Conservation (phyloP, 805 yeast genomes). For the Tetrapisispora pingtungensis region DNA sequence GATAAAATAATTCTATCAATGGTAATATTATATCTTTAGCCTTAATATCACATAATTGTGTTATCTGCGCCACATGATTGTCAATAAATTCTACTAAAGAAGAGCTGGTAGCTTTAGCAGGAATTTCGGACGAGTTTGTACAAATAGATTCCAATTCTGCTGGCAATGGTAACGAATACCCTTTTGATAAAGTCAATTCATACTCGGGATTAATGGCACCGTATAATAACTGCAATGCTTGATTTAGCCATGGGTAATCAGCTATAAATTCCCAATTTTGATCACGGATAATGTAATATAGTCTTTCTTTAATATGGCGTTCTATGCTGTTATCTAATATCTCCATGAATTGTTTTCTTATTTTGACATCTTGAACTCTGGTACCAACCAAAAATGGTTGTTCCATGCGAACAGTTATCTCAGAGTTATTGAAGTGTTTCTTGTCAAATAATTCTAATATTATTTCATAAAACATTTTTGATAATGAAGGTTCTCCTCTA, state of each 20-base stretch:
- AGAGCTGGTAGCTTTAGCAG: conserved; percentile 8
- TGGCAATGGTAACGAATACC: conserved; percentile 43
- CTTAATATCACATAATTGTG: conserved; percentile 31
- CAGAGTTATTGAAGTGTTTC: conserved; percentile 67
- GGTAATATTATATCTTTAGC: conserved; percentile 61
- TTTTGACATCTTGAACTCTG: conserved; percentile 60
- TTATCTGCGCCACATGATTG: conserved; percentile 24
- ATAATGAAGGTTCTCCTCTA: conserved; percentile 70
- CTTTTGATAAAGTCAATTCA: conserved; percentile 37
- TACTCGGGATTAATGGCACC: conserved; percentile 58
- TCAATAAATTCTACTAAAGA: conserved; percentile 25
- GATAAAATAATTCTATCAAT: conserved; percentile 69
- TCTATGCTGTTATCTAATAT: conserved; percentile 74
- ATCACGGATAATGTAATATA: conserved; percentile 81
- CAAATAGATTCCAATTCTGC: conserved; percentile 9
- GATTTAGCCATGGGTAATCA: conserved; percentile 91
- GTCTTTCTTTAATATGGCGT: conserved; percentile 61
- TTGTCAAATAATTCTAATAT: conserved; percentile 83
- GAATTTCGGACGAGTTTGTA: conserved; percentile 6
- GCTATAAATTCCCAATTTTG: conserved; percentile 96
- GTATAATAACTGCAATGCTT: conserved; percentile 76
- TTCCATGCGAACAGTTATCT: conserved; percentile 88
- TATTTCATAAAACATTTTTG: conserved; percentile 74
- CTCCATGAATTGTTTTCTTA: conserved; percentile 68
- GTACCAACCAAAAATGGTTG: conserved; percentile 95